These are phyloP conservation scores for Anisodus tanguticus DNA, from an alignment of 257 asterid species.

Conservation along the genomic window DNA sequence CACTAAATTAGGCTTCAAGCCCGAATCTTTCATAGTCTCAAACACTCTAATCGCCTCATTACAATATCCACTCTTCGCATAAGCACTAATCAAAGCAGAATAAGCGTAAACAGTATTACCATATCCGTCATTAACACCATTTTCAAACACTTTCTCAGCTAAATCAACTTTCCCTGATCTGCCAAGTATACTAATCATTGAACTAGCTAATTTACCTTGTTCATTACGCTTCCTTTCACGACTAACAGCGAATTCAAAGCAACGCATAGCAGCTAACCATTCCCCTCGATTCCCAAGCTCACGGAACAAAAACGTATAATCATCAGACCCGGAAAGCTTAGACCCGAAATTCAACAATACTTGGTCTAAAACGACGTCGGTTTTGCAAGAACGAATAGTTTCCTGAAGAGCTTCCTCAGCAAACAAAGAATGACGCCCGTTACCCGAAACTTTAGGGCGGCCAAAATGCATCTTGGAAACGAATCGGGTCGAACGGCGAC, in stretches of 20 bases:
- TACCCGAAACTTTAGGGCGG: constrained; percentile 60
- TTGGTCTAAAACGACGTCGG: constrained; percentile 43
- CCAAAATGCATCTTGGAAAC: constrained; percentile 92
- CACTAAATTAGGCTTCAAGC: constrained; percentile 87
- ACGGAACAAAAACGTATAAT: constrained; percentile 68
- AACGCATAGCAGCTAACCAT: constrained; percentile 63
- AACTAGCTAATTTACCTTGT: constrained; percentile 77
- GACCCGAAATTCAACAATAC: constrained; percentile 52
- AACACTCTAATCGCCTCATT: constrained; percentile 76
- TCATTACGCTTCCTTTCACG: constrained; percentile 65
- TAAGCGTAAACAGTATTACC: constrained; percentile 87
- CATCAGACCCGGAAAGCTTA: constrained; percentile 70
- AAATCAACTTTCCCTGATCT: constrained; percentile 83
- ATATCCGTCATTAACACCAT: constrained; percentile 70
- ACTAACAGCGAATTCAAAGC: constrained; percentile 73
- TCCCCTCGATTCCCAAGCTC: constrained; percentile 92
- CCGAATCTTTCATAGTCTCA: constrained; percentile 69
- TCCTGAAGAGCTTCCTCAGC: constrained; percentile 71
- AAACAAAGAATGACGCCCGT: constrained; percentile 70
- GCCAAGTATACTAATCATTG: constrained; percentile 94
- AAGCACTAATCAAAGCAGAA: constrained; percentile 87
- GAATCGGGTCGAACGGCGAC: constrained; percentile 80
- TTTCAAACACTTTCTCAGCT: constrained; percentile 69
- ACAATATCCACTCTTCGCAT: constrained; percentile 84
- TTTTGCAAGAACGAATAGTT: constrained; percentile 47